These are phyloP conservation scores for Naganishia sp. DNA, from an alignment of 1,284 basidiomycete species.

Conservation along the genomic window DNA sequence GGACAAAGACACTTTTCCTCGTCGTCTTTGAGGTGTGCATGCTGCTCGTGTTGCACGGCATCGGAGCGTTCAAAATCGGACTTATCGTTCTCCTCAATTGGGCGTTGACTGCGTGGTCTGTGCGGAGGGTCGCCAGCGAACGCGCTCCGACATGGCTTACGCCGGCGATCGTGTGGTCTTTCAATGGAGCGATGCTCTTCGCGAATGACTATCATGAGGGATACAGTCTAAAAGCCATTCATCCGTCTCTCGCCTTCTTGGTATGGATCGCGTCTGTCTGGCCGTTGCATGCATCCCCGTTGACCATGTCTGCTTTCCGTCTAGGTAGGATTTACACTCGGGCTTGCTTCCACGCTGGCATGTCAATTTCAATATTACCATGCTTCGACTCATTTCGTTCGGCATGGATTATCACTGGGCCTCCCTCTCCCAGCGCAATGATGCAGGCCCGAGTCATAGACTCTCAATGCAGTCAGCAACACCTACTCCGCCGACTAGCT, in stretches of 20 bases:
- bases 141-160: slow-evolving; percentile 56
- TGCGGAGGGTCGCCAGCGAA: not conserved
- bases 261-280: slow-evolving; percentile 51
- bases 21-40: slow-evolving; percentile 56
- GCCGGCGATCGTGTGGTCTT: slow-evolving; percentile 66
- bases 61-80: slow-evolving; percentile 78
- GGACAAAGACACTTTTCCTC: slow-evolving; percentile 47
- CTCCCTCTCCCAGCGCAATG: slow-evolving; percentile 12
- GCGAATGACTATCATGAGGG: slow-evolving; percentile 76
- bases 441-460: not conserved
- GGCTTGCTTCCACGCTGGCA: slow-evolving; percentile 88
- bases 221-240: slow-evolving; percentile 66
- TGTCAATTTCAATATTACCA: slow-evolving; percentile 93
- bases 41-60: slow-evolving; percentile 79
- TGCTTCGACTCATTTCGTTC: slow-evolving; percentile 90
- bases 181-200: slow-evolving; percentile 75
- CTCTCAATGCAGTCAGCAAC: not conserved
- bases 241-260: slow-evolving; percentile 60
- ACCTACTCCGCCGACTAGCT: slow-evolving; percentile 4
- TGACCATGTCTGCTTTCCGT: slow-evolving; percentile 8
- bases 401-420: slow-evolving; percentile 91
- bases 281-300: not conserved
- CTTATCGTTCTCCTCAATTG: slow-evolving; percentile 64
- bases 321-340: slow-evolving; percentile 64
- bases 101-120: slow-evolving; percentile 1